Evolutionary conservation across 345 rosid genomes (phyloP).

Genomic region (Ceriops decandra): DNA sequence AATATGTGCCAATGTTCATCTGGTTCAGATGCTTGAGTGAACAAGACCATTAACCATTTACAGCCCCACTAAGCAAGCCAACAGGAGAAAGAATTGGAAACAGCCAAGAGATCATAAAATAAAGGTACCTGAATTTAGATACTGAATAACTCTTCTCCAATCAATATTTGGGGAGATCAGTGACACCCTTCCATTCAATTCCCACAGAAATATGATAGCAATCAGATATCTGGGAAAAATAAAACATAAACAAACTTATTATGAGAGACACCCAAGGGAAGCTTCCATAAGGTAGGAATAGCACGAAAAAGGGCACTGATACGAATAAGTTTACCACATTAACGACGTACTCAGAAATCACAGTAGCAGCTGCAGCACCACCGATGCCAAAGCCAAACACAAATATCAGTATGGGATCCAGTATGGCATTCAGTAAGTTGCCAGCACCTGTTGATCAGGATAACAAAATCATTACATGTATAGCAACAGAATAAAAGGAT

Average conservation of each 20-base stretch:
- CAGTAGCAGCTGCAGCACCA: slow-evolving; percentile 88
- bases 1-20: background rate
- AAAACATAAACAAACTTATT: background rate
- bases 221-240: slow-evolving; percentile 61
- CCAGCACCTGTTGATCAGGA: slow-evolving; percentile 66
- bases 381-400: slow-evolving; percentile 62
- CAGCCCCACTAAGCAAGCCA: background rate
- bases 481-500: slow-evolving; percentile 9
- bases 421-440: slow-evolving; percentile 62
- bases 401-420: slow-evolving; percentile 78
- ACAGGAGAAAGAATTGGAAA: background rate
- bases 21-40: background rate
- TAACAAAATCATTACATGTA: slow-evolving; percentile 4
- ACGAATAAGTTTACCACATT: slow-evolving; percentile 58
- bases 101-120: background rate
- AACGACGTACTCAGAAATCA: slow-evolving; percentile 92
- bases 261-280: slow-evolving; percentile 8
- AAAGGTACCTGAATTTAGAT: slow-evolving; percentile 73
- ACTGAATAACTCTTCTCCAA: slow-evolving; percentile 47
- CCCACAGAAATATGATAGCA: slow-evolving; percentile 75
- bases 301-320: slow-evolving; percentile 13
- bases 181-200: slow-evolving; percentile 65
- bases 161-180: slow-evolving; percentile 66
- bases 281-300: slow-evolving; percentile 6
- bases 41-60: background rate